Conservation (phyloP, 352 stramenopile species). For the Phytopythium sindhum region DNA sequence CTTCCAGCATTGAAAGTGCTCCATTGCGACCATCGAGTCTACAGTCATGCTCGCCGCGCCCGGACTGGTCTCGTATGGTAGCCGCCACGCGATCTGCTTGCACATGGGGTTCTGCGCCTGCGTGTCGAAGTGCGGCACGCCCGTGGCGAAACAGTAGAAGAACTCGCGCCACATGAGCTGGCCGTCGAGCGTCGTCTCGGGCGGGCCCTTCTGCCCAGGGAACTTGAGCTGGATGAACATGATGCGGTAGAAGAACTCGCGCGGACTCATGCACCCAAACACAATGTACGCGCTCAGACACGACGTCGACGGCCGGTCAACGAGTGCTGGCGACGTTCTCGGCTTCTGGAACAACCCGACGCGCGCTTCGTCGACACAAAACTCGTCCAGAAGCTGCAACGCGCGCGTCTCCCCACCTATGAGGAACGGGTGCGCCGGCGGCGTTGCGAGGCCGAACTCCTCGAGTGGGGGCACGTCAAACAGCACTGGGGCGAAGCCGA, state of each 20-base stretch:
- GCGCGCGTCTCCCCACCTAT: constrained; percentile 54
- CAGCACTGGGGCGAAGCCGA: neutral
- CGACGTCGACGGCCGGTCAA: constrained; percentile 89
- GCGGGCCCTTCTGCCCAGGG: constrained; percentile 66
- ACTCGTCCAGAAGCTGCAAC: constrained; percentile 47
- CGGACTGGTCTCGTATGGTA: constrained; percentile 24
- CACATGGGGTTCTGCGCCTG: constrained; percentile 90
- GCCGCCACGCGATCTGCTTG: constrained; percentile 67
- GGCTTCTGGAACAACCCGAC: constrained; percentile 95
- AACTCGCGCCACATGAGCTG: constrained; percentile 97
- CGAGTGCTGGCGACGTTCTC: constrained; percentile 86
- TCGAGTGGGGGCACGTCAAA: constrained; percentile 42
- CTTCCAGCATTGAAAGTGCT: constrained; percentile 86
- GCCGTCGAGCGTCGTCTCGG: constrained; percentile 88
- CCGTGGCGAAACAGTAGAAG: constrained; percentile 80
- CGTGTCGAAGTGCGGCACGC: constrained; percentile 79
- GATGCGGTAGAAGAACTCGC: constrained; percentile 75
- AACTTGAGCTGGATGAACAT: constrained; percentile 90
- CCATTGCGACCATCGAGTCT: constrained; percentile 46
- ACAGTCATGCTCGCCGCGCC: constrained; percentile 13
- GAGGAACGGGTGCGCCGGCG: constrained; percentile 38
- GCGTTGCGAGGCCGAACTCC: constrained; percentile 32
- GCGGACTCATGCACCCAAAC: constrained; percentile 86
- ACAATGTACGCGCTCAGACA: constrained; percentile 91
- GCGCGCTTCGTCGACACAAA: constrained; percentile 58